Evolutionary conservation across 2,329 filamentous ascomycete species (phyloP), one percentile per base, ranked within the genome.

Genomic region (Lecanicillium sp.): DNA sequence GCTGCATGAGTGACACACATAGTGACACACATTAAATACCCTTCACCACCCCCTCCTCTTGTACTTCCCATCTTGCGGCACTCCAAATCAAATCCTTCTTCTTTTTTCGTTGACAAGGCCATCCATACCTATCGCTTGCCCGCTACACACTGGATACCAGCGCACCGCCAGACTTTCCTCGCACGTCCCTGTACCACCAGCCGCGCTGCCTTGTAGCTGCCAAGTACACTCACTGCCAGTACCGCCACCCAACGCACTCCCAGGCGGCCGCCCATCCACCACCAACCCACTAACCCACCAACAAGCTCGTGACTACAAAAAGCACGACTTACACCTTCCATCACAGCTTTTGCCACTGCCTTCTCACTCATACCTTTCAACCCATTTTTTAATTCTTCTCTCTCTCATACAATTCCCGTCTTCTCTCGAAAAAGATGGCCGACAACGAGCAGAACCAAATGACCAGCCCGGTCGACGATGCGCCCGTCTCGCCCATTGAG

Each of bases 401-500:
- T n/a, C n/a, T n/a, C 27, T 30, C 27, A 30, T n/a, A 9, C 27
- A n/a, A 30, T 9, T 5, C 15, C 19, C 40, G 24, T 32, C 21
- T 17, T 36, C 52, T n/a, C n/a, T n/a, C n/a, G n/a, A n/a, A n/a
- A n/a, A 48, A 36, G 30, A 63, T 66, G 64, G 55, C 61, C 51
- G 61, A 62, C 38, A 52, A 53, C 43, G 52, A 52, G 29, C 56
- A 62, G 39, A 52, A 33, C 39, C 49, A 59, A 48, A 51, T 50
- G 26, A 40, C 55, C 36, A 36, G 50, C 2, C 8, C 53, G 26
- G 65, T 79, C 58, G 78, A 81, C 57, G 67, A 77, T 47, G 71
- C 69, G 38, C 66, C 75, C 50, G 73, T 81, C 62, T 73, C 74
- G 21, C 73, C 77, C 44, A 62, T 73, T 49, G 69, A 62, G 35